Evolutionary conservation across 2,329 filamentous ascomycete genomes (phyloP), one percentile per base, ranked within the genome.

Genomic region (Botryosphaeria dothidea): DNA sequence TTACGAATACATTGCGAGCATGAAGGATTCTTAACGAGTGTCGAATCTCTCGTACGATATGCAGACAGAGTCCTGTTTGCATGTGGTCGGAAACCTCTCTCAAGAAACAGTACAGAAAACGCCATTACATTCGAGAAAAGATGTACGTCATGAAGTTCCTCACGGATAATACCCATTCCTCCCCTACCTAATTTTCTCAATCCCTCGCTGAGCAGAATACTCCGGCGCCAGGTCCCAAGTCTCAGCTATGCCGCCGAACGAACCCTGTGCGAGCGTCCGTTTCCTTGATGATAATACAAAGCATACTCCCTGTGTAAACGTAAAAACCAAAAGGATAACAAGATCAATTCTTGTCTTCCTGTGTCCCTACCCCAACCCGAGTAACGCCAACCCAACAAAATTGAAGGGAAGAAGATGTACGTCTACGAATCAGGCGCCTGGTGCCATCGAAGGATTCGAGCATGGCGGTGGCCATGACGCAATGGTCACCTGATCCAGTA

Each of bases 371-470:
- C 56, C 41, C 41, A n/a, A 27, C 38, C 27, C 19, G 23, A 23
- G 43, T 38, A 25, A 15, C 23, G 23, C 11, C 21, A 21, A 4
- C 41, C 38, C 2, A 36, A 34, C 17, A 21, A 60, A 60, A 60
- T 8, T 17, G 41, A 46, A 60, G 41, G 46, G 46, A 41, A 9
- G 56, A 46, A 46, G 38, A 25, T 29, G 56, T 4, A 36, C 4
- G 11, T 19, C 25, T 34, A 34, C 29, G 27, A 11, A 60, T 25
- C 19, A 46, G 41, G 38, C 41, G 13, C 27, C 17, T 23, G 6
- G 27, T 46, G 27, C 38, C 45, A 65, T 65, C 52, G 38, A 31
- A 21, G 43, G 25, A 29, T 83, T 76, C 70, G 78, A 45, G 15
- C 21, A 41, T 25, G 58, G 38, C 31, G 31, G 34, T 36, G 45